Conservation (phyloP, 495 filamentous ascomycete genomes). For the Penicillium turbatum region DNA sequence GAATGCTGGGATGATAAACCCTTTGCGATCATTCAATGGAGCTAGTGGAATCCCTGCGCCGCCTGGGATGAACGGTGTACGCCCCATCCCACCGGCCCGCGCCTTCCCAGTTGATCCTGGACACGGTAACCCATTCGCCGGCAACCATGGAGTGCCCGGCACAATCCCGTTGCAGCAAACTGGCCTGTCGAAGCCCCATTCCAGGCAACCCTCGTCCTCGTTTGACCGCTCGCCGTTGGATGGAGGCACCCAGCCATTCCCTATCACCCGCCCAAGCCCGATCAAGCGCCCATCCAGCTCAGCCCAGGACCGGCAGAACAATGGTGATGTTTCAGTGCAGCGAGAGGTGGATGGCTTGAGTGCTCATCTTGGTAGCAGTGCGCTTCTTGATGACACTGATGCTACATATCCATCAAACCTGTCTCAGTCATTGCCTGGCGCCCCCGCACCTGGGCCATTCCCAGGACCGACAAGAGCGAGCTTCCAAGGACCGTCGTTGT, state of each 20-base stretch:
- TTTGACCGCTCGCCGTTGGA: slow-evolving; percentile 50
- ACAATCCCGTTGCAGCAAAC: slow-evolving; percentile 32
- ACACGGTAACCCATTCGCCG: slow-evolving; percentile 33
- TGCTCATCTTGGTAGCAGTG: slow-evolving; percentile 86
- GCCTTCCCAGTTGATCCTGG: slow-evolving; percentile 57
- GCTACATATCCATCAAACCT: slow-evolving; percentile 43
- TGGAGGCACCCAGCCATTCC: slow-evolving; percentile 49
- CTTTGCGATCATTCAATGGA: slow-evolving; percentile 51
- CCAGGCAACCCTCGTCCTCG: slow-evolving; percentile 56
- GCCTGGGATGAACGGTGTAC: slow-evolving; percentile 54
- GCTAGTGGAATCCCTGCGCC: slow-evolving; percentile 57
- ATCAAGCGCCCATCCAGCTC: slow-evolving; percentile 85
- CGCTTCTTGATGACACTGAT: slow-evolving; percentile 79
- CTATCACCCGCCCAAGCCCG: slow-evolving; percentile 74
- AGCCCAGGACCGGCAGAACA: slow-evolving; percentile 51
- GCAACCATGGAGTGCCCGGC: slow-evolving; percentile 32
- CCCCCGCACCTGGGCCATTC: slow-evolving; percentile 29
- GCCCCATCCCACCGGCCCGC: slow-evolving; percentile 57
- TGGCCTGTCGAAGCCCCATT: slow-evolving; percentile 49
- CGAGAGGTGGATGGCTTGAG: slow-evolving; percentile 68
- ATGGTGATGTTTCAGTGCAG: slow-evolving; percentile 32
- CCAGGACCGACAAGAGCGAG: slow-evolving; percentile 41
- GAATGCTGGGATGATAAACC: slow-evolving; percentile 40
- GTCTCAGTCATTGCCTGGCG: slow-evolving; percentile 40
- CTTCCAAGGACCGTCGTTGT: slow-evolving; percentile 46